Percentiles rank a stretch among this genome's conserved stretches.
Evolutionary conservation across 805 yeast species (phyloP).

Genomic region (Maudiozyma saulgeensis): DNA sequence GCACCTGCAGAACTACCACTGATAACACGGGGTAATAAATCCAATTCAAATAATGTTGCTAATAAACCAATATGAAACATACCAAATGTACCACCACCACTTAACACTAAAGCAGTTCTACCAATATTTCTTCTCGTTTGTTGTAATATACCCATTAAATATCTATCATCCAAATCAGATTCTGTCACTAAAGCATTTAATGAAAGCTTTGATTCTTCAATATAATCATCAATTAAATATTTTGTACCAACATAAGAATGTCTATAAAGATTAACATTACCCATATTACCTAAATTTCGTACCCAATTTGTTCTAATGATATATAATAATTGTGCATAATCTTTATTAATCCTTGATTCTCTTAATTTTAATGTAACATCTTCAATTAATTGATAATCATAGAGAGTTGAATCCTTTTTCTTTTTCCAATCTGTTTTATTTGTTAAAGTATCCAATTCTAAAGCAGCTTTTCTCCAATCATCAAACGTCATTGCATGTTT

Average conservation of each 20-base stretch:
- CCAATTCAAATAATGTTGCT: constrained; percentile 60
- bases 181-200: constrained; percentile 18
- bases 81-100: constrained; percentile 94
- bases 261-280: constrained; percentile 64
- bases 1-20: constrained; percentile 96
- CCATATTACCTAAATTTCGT: constrained; percentile 79
- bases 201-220: constrained; percentile 56
- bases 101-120: constrained; percentile 78
- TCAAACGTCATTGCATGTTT: constrained; percentile 41
- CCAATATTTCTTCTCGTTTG: constrained; percentile 88
- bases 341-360: constrained; percentile 48
- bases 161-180: constrained; percentile 50
- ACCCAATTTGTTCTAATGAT: constrained; percentile 77
- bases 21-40: constrained; percentile 71
- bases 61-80: constrained; percentile 84
- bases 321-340: constrained; percentile 54
- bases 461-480: constrained; percentile 60
- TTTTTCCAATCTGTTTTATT: constrained; percentile 66
- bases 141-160: constrained; percentile 63
- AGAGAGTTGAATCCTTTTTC: constrained; percentile 47
- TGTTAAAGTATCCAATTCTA: constrained; percentile 53
- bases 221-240: constrained; percentile 66
- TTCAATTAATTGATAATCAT: constrained; percentile 58
- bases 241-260: constrained; percentile 83
- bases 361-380: constrained; percentile 45